Evolutionary conservation across 2,329 filamentous ascomycete species (phyloP).

Genomic region (Colletotrichum filicis): DNA sequence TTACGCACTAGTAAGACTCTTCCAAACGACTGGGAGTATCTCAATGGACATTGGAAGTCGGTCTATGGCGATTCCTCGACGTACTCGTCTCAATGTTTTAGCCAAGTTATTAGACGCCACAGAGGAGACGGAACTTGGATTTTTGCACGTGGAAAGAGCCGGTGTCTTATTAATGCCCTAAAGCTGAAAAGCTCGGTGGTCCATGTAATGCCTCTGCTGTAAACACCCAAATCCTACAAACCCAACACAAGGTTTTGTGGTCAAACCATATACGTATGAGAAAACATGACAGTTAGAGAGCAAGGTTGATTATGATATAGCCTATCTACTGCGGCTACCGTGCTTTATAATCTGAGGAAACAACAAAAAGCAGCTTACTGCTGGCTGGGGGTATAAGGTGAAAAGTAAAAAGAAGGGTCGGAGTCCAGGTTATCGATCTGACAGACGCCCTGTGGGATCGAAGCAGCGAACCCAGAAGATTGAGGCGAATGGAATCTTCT

Average conservation of each 20-base stretch:
- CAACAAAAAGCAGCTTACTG: constrained; percentile 27
- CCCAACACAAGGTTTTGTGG: background rate
- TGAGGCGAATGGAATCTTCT: background rate
- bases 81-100: background rate
- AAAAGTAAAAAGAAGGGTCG: constrained; percentile 6
- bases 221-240: constrained; percentile 6
- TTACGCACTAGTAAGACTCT: no score
- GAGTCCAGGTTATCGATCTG: background rate
- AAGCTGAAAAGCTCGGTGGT: background rate
- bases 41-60: background rate
- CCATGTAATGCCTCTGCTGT: background rate
- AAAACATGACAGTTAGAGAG: background rate
- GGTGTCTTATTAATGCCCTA: background rate
- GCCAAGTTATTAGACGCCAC: background rate
- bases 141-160: background rate
- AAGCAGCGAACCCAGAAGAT: background rate
- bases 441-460: background rate
- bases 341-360: constrained; percentile 18
- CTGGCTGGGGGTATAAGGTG: constrained; percentile 33
- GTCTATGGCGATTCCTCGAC: background rate
- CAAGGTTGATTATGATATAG: constrained; percentile 21
- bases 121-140: background rate
- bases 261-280: constrained; percentile 1
- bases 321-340: constrained; percentile 1
- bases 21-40: no score